Percentiles rank a stretch among this genome's conserved stretches.
These are phyloP conservation scores for Orbilia blumenaviensis DNA, from an alignment of 2,329 filamentous ascomycete genomes.

Conservation along the genomic window DNA sequence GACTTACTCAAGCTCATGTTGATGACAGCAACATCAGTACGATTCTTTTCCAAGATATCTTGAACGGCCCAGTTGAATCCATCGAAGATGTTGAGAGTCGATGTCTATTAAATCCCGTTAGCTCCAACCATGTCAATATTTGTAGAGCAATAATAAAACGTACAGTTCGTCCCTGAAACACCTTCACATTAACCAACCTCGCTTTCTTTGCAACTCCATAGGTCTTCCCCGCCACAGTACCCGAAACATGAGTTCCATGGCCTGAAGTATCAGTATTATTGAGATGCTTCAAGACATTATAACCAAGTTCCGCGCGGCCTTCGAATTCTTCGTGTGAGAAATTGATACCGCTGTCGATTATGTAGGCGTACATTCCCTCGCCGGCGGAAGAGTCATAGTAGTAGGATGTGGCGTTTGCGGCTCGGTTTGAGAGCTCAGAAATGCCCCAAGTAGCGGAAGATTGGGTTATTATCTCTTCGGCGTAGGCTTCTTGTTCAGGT, in stretches of 20 bases:
- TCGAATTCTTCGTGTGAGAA: constrained; percentile 59
- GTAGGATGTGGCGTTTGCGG: constrained; percentile 61
- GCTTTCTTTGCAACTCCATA: constrained; percentile 62
- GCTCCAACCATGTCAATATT: constrained; percentile 57
- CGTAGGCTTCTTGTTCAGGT: constrained; percentile 27
- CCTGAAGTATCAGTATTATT: constrained; percentile 57
- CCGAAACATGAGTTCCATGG: constrained; percentile 62
- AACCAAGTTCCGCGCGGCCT: constrained; percentile 60
- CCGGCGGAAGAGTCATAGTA: constrained; percentile 61
- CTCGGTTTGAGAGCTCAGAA: constrained; percentile 58
- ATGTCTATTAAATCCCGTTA: constrained; percentile 57
- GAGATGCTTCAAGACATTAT: constrained; percentile 58
- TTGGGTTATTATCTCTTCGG: not conserved
- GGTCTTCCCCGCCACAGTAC: constrained; percentile 60
- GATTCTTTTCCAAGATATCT: constrained; percentile 62
- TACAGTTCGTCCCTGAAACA: constrained; percentile 63
- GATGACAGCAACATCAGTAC: constrained; percentile 14
- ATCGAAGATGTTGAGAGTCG: constrained; percentile 60
- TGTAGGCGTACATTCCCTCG: constrained; percentile 60
- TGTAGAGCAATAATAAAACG: constrained; percentile 60
- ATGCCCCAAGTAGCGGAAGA: constrained; percentile 44
- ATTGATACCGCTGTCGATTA: constrained; percentile 60
- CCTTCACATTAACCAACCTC: constrained; percentile 65
- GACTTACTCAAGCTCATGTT: constrained; percentile 31
- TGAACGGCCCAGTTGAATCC: constrained; percentile 63